Evolutionary conservation across 257 asterid species (phyloP), one percentile per base, ranked within the genome.

Genomic region (Lavandula angustifolia): DNA sequence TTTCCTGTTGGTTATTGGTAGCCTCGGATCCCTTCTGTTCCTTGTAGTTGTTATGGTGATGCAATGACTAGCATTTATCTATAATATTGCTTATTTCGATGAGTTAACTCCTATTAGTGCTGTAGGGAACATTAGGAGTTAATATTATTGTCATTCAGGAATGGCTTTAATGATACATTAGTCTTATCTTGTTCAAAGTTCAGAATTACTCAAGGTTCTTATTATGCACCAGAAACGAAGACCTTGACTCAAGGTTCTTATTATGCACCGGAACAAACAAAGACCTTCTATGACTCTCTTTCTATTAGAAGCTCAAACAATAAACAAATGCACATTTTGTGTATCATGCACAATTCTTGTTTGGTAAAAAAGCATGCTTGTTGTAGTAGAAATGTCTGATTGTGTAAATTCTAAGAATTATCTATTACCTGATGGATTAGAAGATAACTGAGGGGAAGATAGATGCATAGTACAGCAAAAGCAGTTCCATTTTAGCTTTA

Each of bases 251-350:
- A 4, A 57, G 44, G 42, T 16, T 42, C 40, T 32, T 16, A 42
- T 61, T 4, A 33, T 17, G 67, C 43, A 2, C 52, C 50, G 32
- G 34, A 51, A 18, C n/a, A n/a, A n/a, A 11, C 3, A 1, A 61
- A 64, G 32, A 51, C 16, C 40, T 53, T 61, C 14, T 27, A 33
- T 67, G 72, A 9, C 27, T 17, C 38, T 62, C 7, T 42, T 13
- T 43, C 5, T 11, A 16, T 4, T 9, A 11, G n/a, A 48, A 43
- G 34, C 70, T 50, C 69, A 34, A 50, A 33, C 57, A 7, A 33
- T 1, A 14, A 29, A 13, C 52, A 32, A 14, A 8, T 40, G n/a
- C 14, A 11, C 14, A 38, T 0, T 7, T 27, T 7, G 7, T 41
- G 55, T 54, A 29, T 12, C 50, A 3, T 18, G 50, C 52, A 5